These are phyloP conservation scores for Diutina mesorugosa DNA, from an alignment of 1,139 yeast genomes.

Conservation along the genomic window DNA sequence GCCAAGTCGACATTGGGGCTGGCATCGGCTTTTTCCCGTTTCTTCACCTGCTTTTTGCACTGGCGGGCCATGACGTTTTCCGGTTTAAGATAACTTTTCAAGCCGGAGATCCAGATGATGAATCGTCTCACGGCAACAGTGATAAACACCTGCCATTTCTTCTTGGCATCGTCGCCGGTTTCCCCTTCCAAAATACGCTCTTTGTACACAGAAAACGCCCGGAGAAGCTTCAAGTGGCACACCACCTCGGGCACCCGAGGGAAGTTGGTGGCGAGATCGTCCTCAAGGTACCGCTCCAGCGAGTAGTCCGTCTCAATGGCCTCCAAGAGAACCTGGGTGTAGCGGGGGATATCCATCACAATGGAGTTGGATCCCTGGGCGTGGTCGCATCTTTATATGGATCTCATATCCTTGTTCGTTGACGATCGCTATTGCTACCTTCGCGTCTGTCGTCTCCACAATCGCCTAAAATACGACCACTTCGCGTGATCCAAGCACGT, in stretches of 20 bases:
- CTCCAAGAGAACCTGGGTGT: not conserved
- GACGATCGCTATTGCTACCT: not conserved
- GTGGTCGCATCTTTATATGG: too few relatives aligned
- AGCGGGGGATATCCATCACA: not conserved
- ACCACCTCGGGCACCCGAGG: not conserved
- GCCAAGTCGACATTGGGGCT: not conserved
- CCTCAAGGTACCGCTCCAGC: not conserved
- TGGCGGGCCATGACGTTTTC: not conserved
- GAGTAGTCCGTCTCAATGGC: not conserved
- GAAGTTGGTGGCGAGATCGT: not conserved
- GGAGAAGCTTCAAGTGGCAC: not conserved
- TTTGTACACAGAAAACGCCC: not conserved
- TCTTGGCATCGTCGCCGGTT: constrained; percentile 4
- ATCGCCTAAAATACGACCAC: not conserved
- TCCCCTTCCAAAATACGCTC: not conserved
- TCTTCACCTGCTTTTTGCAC: not conserved
- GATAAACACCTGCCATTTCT: constrained; percentile 19
- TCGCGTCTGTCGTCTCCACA: not conserved
- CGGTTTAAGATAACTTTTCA: constrained; percentile 4
- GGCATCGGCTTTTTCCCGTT: not conserved
- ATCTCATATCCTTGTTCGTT: not conserved
- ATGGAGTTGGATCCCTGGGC: not conserved
- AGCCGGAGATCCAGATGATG: constrained; percentile 14
- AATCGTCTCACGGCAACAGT: constrained; percentile 19
- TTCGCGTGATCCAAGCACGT: not conserved